Conservation (phyloP, 257 asterid genomes). For the Striga asiatica region DNA sequence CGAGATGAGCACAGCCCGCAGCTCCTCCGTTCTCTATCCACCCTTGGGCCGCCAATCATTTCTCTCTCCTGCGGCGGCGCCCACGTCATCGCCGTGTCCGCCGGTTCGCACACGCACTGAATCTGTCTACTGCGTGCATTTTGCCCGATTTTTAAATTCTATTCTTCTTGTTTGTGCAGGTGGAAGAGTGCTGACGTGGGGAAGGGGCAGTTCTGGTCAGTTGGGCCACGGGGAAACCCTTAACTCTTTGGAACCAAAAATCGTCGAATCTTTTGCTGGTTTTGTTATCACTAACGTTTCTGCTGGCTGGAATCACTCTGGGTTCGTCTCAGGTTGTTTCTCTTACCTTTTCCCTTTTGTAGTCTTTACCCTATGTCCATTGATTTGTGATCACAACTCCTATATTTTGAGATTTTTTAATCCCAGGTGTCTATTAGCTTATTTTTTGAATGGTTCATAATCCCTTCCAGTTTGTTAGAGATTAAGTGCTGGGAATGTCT, state of each 20-base stretch:
- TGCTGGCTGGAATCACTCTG: slow-evolving; percentile 99
- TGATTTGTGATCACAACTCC: too few relatives aligned
- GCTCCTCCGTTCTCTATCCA: slow-evolving; percentile 42
- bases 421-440: not conserved
- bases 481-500: too few relatives aligned
- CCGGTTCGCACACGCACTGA: slow-evolving; percentile 27
- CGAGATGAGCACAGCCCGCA: slow-evolving; percentile 63
- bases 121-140: not conserved
- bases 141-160: not conserved
- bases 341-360: too few relatives aligned
- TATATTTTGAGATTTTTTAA: not conserved
- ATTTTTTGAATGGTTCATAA: not conserved
- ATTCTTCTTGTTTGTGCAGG: slow-evolving; percentile 29
- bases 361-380: too few relatives aligned
- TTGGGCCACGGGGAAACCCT: slow-evolving; percentile 73
- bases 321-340: slow-evolving; percentile 64
- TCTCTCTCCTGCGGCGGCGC: slow-evolving; percentile 93
- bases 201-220: slow-evolving; percentile 87
- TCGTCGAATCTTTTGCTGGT: slow-evolving; percentile 34
- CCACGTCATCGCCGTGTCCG: slow-evolving; percentile 63
- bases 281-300: slow-evolving; percentile 44
- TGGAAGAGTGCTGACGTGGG: slow-evolving; percentile 85
- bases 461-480: not conserved
- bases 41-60: slow-evolving; percentile 36
- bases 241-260: slow-evolving; percentile 36